Percentiles rank a stretch among this genome's conserved stretches.
These are phyloP conservation scores for Tuctoria greenei DNA, from an alignment of 176 grass and related monocot genomes.

Conservation along the genomic window DNA sequence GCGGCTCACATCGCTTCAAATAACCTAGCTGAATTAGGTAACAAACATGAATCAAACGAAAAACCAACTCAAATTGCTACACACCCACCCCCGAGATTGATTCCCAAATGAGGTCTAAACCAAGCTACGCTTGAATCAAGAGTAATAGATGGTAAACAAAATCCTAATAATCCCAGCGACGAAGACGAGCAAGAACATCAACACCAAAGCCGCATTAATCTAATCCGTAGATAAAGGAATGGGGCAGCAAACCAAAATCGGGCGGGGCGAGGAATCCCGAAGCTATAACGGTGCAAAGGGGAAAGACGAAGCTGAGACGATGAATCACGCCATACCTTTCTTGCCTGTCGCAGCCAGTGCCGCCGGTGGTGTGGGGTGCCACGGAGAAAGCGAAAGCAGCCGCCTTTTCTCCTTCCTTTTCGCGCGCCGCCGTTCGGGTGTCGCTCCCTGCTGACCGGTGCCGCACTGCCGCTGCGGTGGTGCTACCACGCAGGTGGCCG, in stretches of 20 bases:
- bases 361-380: not conserved
- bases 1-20: not conserved
- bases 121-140: conserved; percentile 1
- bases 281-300: not conserved
- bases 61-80: not conserved
- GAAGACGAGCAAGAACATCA: not conserved
- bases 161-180: not conserved
- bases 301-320: not conserved
- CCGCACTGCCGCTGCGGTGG: not conserved
- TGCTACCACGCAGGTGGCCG: not conserved
- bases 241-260: not conserved
- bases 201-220: not conserved
- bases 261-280: not conserved
- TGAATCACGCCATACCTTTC: conserved; percentile 32
- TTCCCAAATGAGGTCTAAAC: not conserved
- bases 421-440: conserved; percentile 15
- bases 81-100: conserved; percentile 4
- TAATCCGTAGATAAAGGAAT: not conserved
- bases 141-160: not conserved
- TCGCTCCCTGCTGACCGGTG: not conserved
- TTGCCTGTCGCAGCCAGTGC: not conserved
- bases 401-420: conserved; percentile 34
- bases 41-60: not conserved
- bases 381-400: conserved; percentile 27
- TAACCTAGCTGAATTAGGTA: not conserved